Conservation (phyloP, 208 protist species). For the Willaertia magna region DNA sequence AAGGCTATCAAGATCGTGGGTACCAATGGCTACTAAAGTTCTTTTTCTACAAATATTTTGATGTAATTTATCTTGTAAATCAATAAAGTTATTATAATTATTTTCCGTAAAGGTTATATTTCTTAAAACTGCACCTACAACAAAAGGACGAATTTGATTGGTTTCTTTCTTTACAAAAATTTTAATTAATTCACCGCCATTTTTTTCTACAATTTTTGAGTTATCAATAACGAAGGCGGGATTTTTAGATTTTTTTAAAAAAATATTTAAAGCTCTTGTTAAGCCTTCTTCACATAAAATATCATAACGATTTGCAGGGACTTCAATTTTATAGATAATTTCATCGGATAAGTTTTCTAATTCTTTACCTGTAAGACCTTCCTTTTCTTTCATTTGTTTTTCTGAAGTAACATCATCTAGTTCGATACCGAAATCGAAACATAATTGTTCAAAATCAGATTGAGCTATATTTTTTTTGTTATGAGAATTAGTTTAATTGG, state of each 20-base stretch:
- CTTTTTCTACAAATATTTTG: slow-evolving; percentile 87
- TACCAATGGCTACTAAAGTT: slow-evolving; percentile 96
- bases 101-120: slow-evolving; percentile 81
- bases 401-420: slow-evolving; percentile 94
- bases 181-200: slow-evolving; percentile 28
- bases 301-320: slow-evolving; percentile 95
- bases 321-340: slow-evolving; percentile 94
- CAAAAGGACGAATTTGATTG: slow-evolving; percentile 73
- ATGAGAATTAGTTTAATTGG: too few relatives aligned
- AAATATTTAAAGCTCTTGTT: slow-evolving; percentile 59
- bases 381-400: slow-evolving; percentile 63
- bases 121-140: slow-evolving; percentile 91
- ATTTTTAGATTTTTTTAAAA: slow-evolving; percentile 47
- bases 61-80: slow-evolving; percentile 97
- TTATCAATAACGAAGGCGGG: slow-evolving; percentile 51
- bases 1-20: slow-evolving; percentile 92
- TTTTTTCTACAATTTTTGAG: slow-evolving; percentile 28
- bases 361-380: background rate
- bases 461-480: slow-evolving; percentile 45
- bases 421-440: slow-evolving; percentile 95
- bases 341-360: slow-evolving; percentile 45
- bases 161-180: slow-evolving; percentile 67
- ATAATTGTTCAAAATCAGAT: slow-evolving; percentile 85
- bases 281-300: slow-evolving; percentile 88
- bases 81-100: slow-evolving; percentile 92